These are phyloP conservation scores for Cytospora piceicola DNA, from an alignment of 2,329 filamentous ascomycete species.

Conservation along the genomic window DNA sequence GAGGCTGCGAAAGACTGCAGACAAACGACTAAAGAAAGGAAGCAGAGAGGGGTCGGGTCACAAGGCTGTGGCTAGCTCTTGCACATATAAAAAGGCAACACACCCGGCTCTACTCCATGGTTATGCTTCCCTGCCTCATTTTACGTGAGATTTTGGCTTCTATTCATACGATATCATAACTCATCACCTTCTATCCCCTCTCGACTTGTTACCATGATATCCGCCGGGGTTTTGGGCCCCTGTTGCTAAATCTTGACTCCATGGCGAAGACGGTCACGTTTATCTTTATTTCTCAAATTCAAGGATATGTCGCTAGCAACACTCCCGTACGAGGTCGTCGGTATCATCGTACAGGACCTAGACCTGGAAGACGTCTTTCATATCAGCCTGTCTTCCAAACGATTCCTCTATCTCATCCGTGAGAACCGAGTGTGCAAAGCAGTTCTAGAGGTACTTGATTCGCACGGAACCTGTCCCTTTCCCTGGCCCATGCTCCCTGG, in stretches of 20 bases:
- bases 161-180: not conserved
- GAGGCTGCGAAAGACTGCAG: too few species aligned
- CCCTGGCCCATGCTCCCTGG: not conserved
- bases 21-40: too few species aligned
- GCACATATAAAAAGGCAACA: not conserved
- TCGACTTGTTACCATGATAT: not conserved
- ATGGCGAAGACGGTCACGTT: slow-evolving; percentile 10
- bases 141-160: not conserved
- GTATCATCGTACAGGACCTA: slow-evolving; percentile 58
- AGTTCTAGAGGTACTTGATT: slow-evolving; percentile 57
- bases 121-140: too few species aligned
- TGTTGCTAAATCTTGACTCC: not conserved
- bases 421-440: slow-evolving; percentile 61
- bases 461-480: slow-evolving; percentile 29
- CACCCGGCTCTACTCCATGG: not conserved
- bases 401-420: slow-evolving; percentile 54
- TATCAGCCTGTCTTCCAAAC: slow-evolving; percentile 56
- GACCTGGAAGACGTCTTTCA: slow-evolving; percentile 62
- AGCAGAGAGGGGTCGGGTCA: too few species aligned
- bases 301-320: slow-evolving; percentile 40
- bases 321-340: slow-evolving; percentile 68
- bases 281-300: not conserved
- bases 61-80: too few species aligned
- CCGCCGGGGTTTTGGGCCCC: not conserved
- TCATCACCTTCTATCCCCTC: not conserved